Base-by-base conservation (phyloP, 1,139 yeast species). In the Candida frijolesensis region DNA sequence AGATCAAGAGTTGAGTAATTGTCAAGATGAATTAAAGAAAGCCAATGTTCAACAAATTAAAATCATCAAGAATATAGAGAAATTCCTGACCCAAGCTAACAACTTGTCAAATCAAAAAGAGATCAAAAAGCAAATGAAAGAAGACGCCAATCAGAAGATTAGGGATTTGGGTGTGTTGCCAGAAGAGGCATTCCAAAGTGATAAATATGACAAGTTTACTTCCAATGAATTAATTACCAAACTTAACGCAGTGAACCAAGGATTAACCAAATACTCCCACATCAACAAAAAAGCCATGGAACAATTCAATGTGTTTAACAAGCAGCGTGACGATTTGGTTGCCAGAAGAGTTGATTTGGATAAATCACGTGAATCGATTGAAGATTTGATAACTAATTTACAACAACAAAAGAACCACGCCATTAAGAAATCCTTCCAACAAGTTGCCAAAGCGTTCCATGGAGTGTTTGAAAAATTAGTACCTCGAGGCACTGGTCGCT, bases 261-360 rank as follows among this genome's bases (percentile, higher is more conserved):
- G 79, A 34, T 73, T 91, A 43, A 78, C 80, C 39, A 78, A 83
- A 58, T 87, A 82, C 65, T 80, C 83, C 19, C 96, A 90, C 65
- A 89, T 94, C 51, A 94, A 94, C 69, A 89, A 88, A 63, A 89
- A 90, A 62, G 97, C 99, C 0, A 76, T 89, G 59, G 98, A 92
- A 61, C 97, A 94, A 64, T 89, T 79, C 64, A 74, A 78, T 50
- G 84, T 82, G 42, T 92, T 91, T 64, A 82, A 88, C 14, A 83
- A 80, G 54, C 95, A 91, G 64, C 78, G 88, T 51, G 87, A 83
- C 46, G 87, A 84, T 7, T 72, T 91, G 55, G 78, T 77, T 1
- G 73, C 72, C 25, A 82, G 97, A 59, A 79, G 89, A 42, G 72
- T 71, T 29, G 97, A 90, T 54, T 74, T 94, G 40, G 87, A 82